Evolutionary conservation across 371 early-diverging fungal genomes (phyloP).

Genomic region (Actinomortierella ambigua): DNA sequence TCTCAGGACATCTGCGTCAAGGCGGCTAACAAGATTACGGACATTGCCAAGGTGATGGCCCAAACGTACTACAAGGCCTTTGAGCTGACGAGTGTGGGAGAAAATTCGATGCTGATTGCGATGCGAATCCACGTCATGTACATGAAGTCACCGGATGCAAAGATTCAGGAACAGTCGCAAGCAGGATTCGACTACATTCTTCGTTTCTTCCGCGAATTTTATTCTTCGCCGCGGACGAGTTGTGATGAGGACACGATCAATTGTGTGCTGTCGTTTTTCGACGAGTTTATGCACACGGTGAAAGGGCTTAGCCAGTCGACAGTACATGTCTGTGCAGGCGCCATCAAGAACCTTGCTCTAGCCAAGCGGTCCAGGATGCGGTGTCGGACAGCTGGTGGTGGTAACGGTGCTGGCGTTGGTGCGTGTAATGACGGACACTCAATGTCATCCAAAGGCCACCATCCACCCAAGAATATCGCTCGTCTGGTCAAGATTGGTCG

Average conservation of each 20-base stretch:
- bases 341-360: slow-evolving; percentile 36
- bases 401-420: background rate
- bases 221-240: slow-evolving; percentile 25
- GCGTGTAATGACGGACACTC: background rate
- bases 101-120: slow-evolving; percentile 33
- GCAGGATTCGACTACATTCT: slow-evolving; percentile 29
- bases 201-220: slow-evolving; percentile 38
- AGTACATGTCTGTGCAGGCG: slow-evolving; percentile 34
- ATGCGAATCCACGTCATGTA: slow-evolving; percentile 43
- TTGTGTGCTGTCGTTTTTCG: slow-evolving; percentile 42
- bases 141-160: slow-evolving; percentile 24
- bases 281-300: slow-evolving; percentile 40
- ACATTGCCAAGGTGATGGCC: slow-evolving; percentile 31
- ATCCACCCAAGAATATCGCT: slow-evolving; percentile 13
- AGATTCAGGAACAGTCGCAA: slow-evolving; percentile 20
- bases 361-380: slow-evolving; percentile 31
- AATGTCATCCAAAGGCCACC: background rate
- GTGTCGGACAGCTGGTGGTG: background rate
- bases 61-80: slow-evolving; percentile 25
- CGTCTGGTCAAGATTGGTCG: slow-evolving; percentile 44
- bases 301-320: slow-evolving; percentile 34
- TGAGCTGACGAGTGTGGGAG: slow-evolving; percentile 21
- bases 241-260: slow-evolving; percentile 32
- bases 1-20: slow-evolving; percentile 44
- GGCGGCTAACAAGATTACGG: slow-evolving; percentile 41